Percentiles rank a stretch among this genome's conserved stretches.
Conservation (phyloP, 495 filamentous ascomycete species). For the Talaromyces wortmannii region DNA sequence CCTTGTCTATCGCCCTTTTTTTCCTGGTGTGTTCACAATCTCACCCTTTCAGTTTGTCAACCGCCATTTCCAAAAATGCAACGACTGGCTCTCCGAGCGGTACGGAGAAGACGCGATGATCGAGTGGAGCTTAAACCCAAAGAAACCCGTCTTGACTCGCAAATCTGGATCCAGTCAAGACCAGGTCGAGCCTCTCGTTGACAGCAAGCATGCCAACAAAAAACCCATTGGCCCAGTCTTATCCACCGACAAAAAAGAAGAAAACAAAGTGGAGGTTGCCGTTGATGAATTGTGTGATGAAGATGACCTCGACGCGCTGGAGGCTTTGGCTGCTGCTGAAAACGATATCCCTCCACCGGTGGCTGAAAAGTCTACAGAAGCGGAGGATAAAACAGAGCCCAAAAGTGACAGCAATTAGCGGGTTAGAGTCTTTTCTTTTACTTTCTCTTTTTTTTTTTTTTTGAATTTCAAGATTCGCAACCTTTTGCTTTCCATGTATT, state of each 20-base stretch:
- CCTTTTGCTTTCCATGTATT: too few species aligned
- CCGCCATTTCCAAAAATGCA: constrained; percentile 80
- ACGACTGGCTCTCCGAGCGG: constrained; percentile 73
- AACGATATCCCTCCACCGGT: not conserved
- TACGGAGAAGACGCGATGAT: constrained; percentile 78
- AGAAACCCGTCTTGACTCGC: constrained; percentile 9
- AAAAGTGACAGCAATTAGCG: not conserved
- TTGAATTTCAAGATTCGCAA: not conserved
- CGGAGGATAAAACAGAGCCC: not conserved
- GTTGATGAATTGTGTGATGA: constrained; percentile 27
- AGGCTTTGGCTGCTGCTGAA: constrained; percentile 29
- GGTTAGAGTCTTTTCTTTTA: not conserved
- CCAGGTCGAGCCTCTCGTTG: not conserved
- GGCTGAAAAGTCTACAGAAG: not conserved
- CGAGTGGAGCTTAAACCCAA: constrained; percentile 70
- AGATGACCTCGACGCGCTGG: constrained; percentile 29
- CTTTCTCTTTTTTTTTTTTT: not conserved
- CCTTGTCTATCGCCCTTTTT: not conserved
- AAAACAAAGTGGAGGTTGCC: constrained; percentile 4
- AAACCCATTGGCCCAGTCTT: not conserved
- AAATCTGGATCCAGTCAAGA: not conserved
- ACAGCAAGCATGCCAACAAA: constrained; percentile 4
- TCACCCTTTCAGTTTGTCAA: constrained; percentile 60
- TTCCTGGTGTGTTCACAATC: not conserved
- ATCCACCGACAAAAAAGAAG: constrained; percentile 4